Evolutionary conservation across 2,329 filamentous ascomycete species (phyloP), one percentile per base, ranked within the genome.

Genomic region (Beauveria bassiana): DNA sequence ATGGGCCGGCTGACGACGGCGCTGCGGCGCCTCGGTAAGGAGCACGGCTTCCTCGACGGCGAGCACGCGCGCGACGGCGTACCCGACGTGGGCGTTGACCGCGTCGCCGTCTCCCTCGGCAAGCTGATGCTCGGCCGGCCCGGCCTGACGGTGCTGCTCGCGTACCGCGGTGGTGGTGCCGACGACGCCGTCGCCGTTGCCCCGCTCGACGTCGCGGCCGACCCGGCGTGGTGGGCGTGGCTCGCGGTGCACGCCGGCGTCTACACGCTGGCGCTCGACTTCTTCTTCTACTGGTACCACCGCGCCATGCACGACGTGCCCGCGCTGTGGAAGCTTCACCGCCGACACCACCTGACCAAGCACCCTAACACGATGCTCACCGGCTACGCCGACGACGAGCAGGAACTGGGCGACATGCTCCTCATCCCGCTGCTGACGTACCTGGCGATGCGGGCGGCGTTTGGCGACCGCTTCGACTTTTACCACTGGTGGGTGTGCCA

Each of bases 401-500:
- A 78, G 61, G 75, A 78, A 56, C 64, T 77, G 16, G 72, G 76
- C 62, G 75, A 78, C 55, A 74, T 77, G n/a, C 70, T 70, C 8
- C 71, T 70, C 22, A 71, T 78, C 9, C 76, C 76, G 0, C 62
- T 77, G 20, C 65, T 77, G 54, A 71, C 76, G 3, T 78, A 70
- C 62, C 65, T 67, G 43, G 72, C 68, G 1, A 57, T 78, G 55
- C 77, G 14, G 31, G 73, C 69, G 53, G 43, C 57, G 5, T 7
- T 69, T 46, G 74, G 75, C 0, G 45, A 77, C 5, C 75, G 74
- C 0, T 73, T 79, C 71, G 75, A 74, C 5, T 79, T 79, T 65
- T 78, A 78, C 52, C 75, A 77, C 45, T 77, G 73, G 75, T 79
- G 77, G 76, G 63, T 79, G 18, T 78, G 76, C 65, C 73, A 77